A percentile compares a stretch with the other conserved stretches of the same genome.
phyloP scores from a whole-genome alignment of 208 protist species.

The Wallacemonas collosoma region DNA sequence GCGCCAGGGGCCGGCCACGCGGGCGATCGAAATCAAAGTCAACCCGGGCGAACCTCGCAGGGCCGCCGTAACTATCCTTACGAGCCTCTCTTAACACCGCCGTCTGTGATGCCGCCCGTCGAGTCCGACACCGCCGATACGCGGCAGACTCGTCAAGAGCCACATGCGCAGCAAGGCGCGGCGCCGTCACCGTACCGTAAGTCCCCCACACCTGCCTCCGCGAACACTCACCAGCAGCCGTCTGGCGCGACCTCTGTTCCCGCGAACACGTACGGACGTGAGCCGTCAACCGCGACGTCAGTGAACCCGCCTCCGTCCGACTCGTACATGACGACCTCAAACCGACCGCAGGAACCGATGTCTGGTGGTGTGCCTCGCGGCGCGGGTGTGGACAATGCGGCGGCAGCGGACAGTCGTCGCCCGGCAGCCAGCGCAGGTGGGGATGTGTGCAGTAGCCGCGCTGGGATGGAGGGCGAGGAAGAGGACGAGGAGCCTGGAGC shows the following conservation, averaged over 20 bases:
- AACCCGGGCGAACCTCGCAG: neutral
- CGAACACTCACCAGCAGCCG: neutral
- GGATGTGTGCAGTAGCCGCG: slow-evolving; percentile 14
- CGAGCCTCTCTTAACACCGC: slow-evolving; percentile 8
- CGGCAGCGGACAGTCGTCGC: too few species aligned
- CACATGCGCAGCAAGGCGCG: too few species aligned
- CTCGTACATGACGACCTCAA: slow-evolving; percentile 16
- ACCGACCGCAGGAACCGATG: neutral
- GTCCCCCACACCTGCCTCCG: neutral
- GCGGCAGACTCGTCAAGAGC: neutral
- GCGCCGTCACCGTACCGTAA: neutral
- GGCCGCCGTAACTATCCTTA: slow-evolving; percentile 16
- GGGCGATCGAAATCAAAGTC: neutral
- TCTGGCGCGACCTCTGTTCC: neutral
- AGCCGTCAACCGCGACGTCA: slow-evolving; percentile 10
- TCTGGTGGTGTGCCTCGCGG: too few species aligned
- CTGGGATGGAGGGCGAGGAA: neutral
- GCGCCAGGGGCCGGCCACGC: too few species aligned
- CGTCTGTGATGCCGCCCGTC: slow-evolving; percentile 6
- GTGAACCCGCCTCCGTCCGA: slow-evolving; percentile 11
- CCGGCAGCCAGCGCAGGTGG: neutral
- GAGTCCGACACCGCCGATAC: neutral
- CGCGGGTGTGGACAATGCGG: too few species aligned
- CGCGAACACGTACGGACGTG: slow-evolving; percentile 1
- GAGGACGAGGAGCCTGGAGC: neutral